A percentile compares a stretch with the other conserved stretches of the same genome.
These are phyloP conservation scores for Striga hermonthica DNA, from an alignment of 305 asterid genomes.

Conservation along the genomic window DNA sequence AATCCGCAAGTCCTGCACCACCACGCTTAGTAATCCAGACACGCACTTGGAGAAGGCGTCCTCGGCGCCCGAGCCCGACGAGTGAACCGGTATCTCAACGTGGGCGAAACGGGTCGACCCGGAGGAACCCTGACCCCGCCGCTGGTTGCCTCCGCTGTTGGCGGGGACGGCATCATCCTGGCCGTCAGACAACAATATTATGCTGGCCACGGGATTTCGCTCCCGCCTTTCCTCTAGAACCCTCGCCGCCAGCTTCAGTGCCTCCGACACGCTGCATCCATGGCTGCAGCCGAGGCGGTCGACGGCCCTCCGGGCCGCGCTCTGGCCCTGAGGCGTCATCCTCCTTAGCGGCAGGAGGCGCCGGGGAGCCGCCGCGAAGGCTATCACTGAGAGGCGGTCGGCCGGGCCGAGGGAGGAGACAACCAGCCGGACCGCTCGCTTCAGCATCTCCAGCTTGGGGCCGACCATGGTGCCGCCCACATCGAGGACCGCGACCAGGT, in stretches of 20 bases:
- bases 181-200: slow-evolving; percentile 74
- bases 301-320: slow-evolving; percentile 54
- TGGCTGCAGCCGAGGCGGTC: slow-evolving; percentile 65
- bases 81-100: slow-evolving; percentile 75
- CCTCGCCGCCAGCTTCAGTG: slow-evolving; percentile 64
- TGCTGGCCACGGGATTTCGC: slow-evolving; percentile 77
- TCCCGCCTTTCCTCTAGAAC: slow-evolving; percentile 85
- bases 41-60: slow-evolving; percentile 84
- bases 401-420: slow-evolving; percentile 82
- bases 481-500: slow-evolving; percentile 80
- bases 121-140: slow-evolving; percentile 37
- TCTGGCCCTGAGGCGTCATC: slow-evolving; percentile 76
- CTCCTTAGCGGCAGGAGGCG: slow-evolving; percentile 60
- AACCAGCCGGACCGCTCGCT: slow-evolving; percentile 81
- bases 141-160: slow-evolving; percentile 33
- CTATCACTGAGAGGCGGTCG: slow-evolving; percentile 78
- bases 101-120: slow-evolving; percentile 72
- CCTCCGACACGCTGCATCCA: slow-evolving; percentile 63
- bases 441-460: slow-evolving; percentile 81
- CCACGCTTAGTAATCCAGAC: slow-evolving; percentile 73
- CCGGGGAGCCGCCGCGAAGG: slow-evolving; percentile 59
- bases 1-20: slow-evolving; percentile 66
- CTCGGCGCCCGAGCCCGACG: slow-evolving; percentile 52
- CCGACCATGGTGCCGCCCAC: slow-evolving; percentile 80
- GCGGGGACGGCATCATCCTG: slow-evolving; percentile 51